These are phyloP conservation scores for Apiotrichum brassicae DNA, from an alignment of 1,284 basidiomycete genomes.

Conservation along the genomic window DNA sequence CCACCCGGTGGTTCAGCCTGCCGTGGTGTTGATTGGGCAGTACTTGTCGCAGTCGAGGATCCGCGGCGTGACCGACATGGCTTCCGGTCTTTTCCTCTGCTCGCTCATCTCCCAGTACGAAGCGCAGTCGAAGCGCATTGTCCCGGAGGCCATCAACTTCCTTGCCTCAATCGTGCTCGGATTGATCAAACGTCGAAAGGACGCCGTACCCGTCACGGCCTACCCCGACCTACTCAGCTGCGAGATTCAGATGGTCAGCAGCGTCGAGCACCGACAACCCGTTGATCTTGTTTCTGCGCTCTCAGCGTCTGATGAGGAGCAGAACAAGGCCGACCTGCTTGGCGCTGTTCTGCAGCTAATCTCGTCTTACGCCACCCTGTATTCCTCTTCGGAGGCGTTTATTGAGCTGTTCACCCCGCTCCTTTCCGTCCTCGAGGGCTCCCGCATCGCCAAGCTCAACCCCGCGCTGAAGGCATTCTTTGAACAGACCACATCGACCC, in stretches of 20 bases:
- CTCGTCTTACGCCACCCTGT: constrained; percentile 62
- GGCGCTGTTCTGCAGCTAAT: constrained; percentile 60
- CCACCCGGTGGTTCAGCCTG: constrained; percentile 80
- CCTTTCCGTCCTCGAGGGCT: constrained; percentile 54
- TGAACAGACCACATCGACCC: constrained; percentile 47
- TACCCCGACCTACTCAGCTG: constrained; percentile 28
- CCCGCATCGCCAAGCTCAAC: constrained; percentile 54
- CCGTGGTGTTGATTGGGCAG: constrained; percentile 80
- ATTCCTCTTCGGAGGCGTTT: constrained; percentile 71
- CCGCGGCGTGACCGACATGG: constrained; percentile 65
- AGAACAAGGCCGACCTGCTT: constrained; percentile 50
- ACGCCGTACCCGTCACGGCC: constrained; percentile 49
- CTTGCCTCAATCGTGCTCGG: constrained; percentile 63
- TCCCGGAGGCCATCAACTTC: constrained; percentile 88
- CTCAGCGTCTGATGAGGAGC: constrained; percentile 49
- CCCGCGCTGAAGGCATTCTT: constrained; percentile 54
- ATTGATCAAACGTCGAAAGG: constrained; percentile 56
- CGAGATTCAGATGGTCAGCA: constrained; percentile 9
- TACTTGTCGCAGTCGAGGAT: constrained; percentile 83
- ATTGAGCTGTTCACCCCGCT: constrained; percentile 75
- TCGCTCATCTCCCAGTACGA: constrained; percentile 80
- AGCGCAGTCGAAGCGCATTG: constrained; percentile 70
- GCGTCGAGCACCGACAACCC: constrained; percentile 24
- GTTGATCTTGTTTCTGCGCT: constrained; percentile 23
- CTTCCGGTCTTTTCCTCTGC: constrained; percentile 82